Base-by-base conservation (phyloP, 306 rosid genomes). In the Leucaena leucocephala region DNA sequence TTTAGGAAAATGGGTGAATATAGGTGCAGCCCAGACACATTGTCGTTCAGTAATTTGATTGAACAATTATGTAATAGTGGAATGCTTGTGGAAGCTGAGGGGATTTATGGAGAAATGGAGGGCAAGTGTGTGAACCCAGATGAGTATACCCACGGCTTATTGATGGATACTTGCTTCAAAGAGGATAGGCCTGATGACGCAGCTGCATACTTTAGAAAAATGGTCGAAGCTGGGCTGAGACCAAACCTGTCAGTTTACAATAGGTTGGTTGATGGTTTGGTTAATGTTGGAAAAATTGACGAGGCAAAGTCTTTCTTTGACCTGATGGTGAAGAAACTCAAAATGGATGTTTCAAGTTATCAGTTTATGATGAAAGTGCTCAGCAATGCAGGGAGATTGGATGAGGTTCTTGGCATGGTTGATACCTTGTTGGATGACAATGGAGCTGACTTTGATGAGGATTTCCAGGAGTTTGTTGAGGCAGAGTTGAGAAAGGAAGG, bases 81-180 rank as follows among this genome's bases (percentile, higher is more conserved):
- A 74, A 68, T 82, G 73, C 73, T 68, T 11, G 55, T 21, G 8
- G 55, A 93, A 46, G 99, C 94, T 2, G 99, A 95, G 89, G 93
- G 73, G 79, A 82, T 95, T 64, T 91, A 84, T 68, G 89, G 92
- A 44, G 97, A 89, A 64, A 95, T 93, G 98, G 88, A 78, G 6
- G 91, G 82, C n/a, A 91, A 84, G 81, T 90, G 87, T 16, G 98
- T 95, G 82, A 87, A 79, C 78, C 96, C 99, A 0, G 99, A 93
- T 78, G 99, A 95, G 86, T 90, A 84, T 76, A 93, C 99, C 0
- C 90, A 84, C 70, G 94, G 77, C 8, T 76, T 95, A 82, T 87
- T 95, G 86, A 93, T 95, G 97, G 98, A 95, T 86, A 85, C 92
- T 79, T 95, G 98, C 79, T 95, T 95, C 71, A 87, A 85, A 78